Evolutionary conservation across 495 filamentous ascomycete species (phyloP).

Genomic region (Penicillium coprophilum): DNA sequence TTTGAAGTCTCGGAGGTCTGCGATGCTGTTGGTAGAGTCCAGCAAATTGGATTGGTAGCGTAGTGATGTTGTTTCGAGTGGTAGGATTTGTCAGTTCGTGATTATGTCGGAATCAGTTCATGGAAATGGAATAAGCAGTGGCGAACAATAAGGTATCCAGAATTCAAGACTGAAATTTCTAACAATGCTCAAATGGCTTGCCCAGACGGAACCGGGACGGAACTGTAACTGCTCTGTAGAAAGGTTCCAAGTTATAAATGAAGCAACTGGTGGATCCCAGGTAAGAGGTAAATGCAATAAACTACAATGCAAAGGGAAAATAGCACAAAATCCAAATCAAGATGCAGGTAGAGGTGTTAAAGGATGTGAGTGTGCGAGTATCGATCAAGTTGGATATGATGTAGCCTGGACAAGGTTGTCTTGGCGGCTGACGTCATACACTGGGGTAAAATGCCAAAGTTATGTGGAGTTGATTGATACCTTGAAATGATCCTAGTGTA

Average conservation of each 20-base stretch:
- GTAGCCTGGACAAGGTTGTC: neutral
- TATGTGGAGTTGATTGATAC: neutral
- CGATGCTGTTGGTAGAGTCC: neutral
- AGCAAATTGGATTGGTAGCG: neutral
- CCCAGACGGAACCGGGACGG: neutral
- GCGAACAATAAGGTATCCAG: too few species aligned
- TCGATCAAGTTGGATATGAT: neutral
- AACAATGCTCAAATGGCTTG: neutral
- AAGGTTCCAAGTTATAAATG: neutral
- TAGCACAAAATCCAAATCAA: neutral
- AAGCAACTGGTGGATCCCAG: neutral
- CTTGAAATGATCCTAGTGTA: neutral
- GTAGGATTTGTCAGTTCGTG: neutral
- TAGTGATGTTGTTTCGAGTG: neutral
- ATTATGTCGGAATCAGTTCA: neutral
- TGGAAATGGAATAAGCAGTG: neutral
- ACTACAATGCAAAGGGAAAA: neutral
- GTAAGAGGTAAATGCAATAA: neutral
- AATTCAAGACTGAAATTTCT: neutral
- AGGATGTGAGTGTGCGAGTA: neutral
- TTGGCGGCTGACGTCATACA: constrained; percentile 12
- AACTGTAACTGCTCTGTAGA: neutral
- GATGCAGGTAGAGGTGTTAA: neutral
- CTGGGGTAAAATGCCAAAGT: neutral
- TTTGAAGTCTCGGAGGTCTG: neutral